A percentile compares a stretch with the other conserved stretches of the same genome.
These are phyloP conservation scores for Mortierella sp. DNA, from an alignment of 371 early-diverging fungal genomes.

Conservation along the genomic window DNA sequence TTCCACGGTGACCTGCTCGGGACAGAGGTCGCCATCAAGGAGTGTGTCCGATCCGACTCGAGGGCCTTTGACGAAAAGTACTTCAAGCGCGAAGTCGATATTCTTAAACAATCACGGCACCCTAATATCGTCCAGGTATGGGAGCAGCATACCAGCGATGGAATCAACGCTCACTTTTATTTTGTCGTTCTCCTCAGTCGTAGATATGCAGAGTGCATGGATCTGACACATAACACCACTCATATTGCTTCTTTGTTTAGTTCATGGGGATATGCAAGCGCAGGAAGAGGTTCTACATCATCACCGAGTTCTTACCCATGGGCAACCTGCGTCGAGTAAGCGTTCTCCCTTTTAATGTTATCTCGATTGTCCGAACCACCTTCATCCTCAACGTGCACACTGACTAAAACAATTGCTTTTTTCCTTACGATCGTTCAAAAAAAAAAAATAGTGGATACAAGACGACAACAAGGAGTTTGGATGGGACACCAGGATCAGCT, in stretches of 20 bases:
- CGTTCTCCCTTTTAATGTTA: background rate
- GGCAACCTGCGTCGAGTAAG: constrained; percentile 66
- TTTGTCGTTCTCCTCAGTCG: background rate
- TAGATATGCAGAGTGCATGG: background rate
- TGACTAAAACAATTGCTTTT: background rate
- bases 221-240: no score
- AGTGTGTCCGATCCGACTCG: constrained; percentile 63
- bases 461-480: constrained; percentile 58
- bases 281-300: constrained; percentile 64
- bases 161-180: background rate
- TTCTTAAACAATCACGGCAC: constrained; percentile 65
- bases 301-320: constrained; percentile 68
- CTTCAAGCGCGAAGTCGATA: constrained; percentile 68
- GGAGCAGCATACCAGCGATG: background rate
- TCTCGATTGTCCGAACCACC: background rate
- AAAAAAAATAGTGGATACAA: constrained; percentile 60
- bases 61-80: constrained; percentile 67
- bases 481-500: constrained; percentile 64
- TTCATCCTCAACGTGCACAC: background rate
- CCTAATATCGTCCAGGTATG: constrained; percentile 71
- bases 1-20: constrained; percentile 61
- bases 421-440: background rate
- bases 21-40: constrained; percentile 75
- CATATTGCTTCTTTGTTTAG: constrained; percentile 27
- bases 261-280: constrained; percentile 69